phyloP scores from a whole-genome alignment of 768 basidiomycete genomes.

The Hypholoma sublateritium region DNA sequence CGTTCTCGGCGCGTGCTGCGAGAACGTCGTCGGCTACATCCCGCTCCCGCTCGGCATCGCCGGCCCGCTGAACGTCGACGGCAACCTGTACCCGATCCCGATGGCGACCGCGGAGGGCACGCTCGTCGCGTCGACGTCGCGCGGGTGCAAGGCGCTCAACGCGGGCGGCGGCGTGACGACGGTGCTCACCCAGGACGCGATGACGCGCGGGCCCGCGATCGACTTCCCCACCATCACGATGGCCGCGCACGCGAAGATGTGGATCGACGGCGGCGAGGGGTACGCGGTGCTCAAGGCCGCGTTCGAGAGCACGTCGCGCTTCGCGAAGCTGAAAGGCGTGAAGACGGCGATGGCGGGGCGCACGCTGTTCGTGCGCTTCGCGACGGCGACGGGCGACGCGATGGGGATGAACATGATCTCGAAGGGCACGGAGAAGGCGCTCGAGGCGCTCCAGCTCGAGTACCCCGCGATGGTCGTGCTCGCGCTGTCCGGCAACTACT shows the following conservation, averaged over 20 bases:
- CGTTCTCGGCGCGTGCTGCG: constrained; percentile 96
- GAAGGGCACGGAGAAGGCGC: constrained; percentile 95
- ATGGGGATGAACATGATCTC: constrained; percentile 99
- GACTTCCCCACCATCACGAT: constrained; percentile 83
- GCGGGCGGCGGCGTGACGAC: constrained; percentile 94
- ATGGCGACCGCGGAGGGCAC: constrained; percentile 99
- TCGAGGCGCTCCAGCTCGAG: constrained; percentile 70
- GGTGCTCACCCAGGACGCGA: constrained; percentile 87
- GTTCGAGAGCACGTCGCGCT: constrained; percentile 94
- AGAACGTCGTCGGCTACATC: constrained; percentile 97
- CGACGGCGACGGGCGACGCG: constrained; percentile 93
- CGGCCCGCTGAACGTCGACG: constrained; percentile 92
- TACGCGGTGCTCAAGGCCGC: constrained; percentile 73
- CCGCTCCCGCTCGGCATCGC: constrained; percentile 96
- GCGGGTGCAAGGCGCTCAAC: constrained; percentile 98
- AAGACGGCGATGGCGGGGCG: constrained; percentile 93
- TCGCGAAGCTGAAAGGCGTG: constrained; percentile 81
- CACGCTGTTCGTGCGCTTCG: constrained; percentile 90
- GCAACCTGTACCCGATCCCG: constrained; percentile 81
- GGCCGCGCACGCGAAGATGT: constrained; percentile 83
- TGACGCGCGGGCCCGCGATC: constrained; percentile 99
- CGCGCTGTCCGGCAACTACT: constrained; percentile 95
- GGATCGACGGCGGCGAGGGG: constrained; percentile 84
- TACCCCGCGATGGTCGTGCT: constrained; percentile 93
- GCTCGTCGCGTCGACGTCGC: constrained; percentile 93